Conservation (phyloP, 2,329 filamentous ascomycete genomes). For the Penicillium sumatraense region DNA sequence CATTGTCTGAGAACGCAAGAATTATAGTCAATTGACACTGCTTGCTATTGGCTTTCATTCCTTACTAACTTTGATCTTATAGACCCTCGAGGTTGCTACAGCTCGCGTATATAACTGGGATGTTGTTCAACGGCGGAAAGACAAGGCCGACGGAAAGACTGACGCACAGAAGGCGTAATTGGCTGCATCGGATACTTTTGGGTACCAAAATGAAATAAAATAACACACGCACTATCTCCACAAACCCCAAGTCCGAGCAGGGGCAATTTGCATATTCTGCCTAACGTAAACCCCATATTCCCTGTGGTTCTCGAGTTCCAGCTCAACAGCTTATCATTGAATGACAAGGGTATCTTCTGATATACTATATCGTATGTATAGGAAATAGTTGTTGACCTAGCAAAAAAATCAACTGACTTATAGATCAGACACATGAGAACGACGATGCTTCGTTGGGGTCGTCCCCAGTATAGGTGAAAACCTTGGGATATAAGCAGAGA, state of each 20-base stretch:
- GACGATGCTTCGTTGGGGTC: not conserved
- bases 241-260: not conserved
- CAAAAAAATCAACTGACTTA: not conserved
- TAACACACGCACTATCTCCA: not conserved
- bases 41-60: not conserved
- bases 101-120: conserved; percentile 99
- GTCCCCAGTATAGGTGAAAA: not conserved
- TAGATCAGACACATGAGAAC: not conserved
- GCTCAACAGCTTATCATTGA: no score
- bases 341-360: no score
- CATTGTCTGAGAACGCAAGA: no score
- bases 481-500: not conserved
- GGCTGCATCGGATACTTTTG: conserved; percentile 15
- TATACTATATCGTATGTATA: no score
- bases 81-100: conserved; percentile 96
- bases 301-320: no score
- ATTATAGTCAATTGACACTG: no score
- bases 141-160: conserved; percentile 65
- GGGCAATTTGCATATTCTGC: not conserved
- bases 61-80: conserved; percentile 15
- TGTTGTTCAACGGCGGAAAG: conserved; percentile 91
- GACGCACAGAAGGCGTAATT: conserved; percentile 39
- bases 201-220: conserved; percentile 6
- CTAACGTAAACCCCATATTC: not conserved
- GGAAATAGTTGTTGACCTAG: not conserved